Base-by-base conservation (phyloP, 169 alveolate species). In the Plasmodium malariae region DNA sequence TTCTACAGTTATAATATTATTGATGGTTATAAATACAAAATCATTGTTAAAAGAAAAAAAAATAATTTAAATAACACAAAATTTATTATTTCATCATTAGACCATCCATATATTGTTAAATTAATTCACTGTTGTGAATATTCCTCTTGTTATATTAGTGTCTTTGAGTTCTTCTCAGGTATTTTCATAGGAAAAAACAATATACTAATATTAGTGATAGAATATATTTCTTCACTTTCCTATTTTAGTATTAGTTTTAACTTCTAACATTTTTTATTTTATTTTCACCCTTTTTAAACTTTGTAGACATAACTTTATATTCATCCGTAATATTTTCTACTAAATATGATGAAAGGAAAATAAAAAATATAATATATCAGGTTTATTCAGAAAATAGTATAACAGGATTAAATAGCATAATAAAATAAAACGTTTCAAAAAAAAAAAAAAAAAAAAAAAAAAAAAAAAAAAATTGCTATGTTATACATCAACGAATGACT, bases 141-240 rank as follows among this genome's bases (percentile, higher is more conserved):
- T 24, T 78, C 49, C 28, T 80, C 76, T 28, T 80, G 55, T 9
- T 37, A 49, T n/a, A 80, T 51, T 26, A 63, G 51, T 14, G 80
- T 80, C 54, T 80, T 67, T 65, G 89, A 80, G 78, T 80, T 65
- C 14, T 80, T 80, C 57, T 63, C 80, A 65, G 80, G 89, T 76
- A n/a, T 34, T 17, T 57, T 21, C 51, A 9, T 26, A 49, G 26
- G 19, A 49, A 57, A 37, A 7, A 51, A 0, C n/a, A 43, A 69
- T n/a, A 28, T 24, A n/a, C 12, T 69, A 55, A 69, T 36, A 30
- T 26, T 19, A 7, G 19, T 49, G 19, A 49, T n/a, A 57, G 4
- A 57, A 17, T 2, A 57, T 17, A 57, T 70, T 14, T 26, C 6
- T 70, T 0, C 60, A 3, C 12, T 30, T 68, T 26, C 17, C 26